Evolutionary conservation across 495 filamentous ascomycete species (phyloP), one percentile per base, ranked within the genome.

Genomic region (Aspergillus nanangensis): DNA sequence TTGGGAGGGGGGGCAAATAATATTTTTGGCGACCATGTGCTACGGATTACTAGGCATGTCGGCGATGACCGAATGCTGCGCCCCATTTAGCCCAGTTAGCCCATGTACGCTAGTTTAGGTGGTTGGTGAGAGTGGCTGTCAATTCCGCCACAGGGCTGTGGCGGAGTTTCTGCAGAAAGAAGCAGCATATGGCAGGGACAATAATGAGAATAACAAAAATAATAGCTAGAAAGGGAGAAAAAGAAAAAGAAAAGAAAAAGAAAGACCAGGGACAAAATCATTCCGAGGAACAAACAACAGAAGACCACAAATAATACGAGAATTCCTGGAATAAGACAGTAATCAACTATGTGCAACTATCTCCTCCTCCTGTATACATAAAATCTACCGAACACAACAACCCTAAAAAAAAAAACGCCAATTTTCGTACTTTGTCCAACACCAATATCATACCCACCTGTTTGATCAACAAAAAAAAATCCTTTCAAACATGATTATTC

Each of bases 151-250:
- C 51, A 34, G 13, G 13, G 37, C 14, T 54, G 55, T 53, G 55
- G 55, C 50, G 47, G 37, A 48, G 51, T 58, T 58, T 58, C 55
- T 54, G 55, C 51, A 54, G 45, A 22, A 31, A 45, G 38, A 33
- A 19, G 36, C 13, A 29, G 17, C 5, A 11, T 19, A 27, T 8
- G 23, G 14, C 14, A n/a, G n/a, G 29, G 17, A 41, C 29, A 27
- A 18, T 14, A 41, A 41, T 24, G 21, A n/a, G 21, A 17, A 19
- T 3, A 5, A 38, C 19, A 24, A n/a, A 40, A 3, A 8, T 22
- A 5, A 3, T 25, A 10, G 21, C 2, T 22, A 13, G 5, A 24
- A 39, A 4, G 20, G 10, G 13, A 23, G 9, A 23, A 3, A 34
- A 22, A 21, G 8, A 14, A 23, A 44, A 1, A 35, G 11, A 23